Evolutionary conservation across 176 grass and related monocot species (phyloP), one percentile per base, ranked within the genome.

Genomic region (Triticum urartu): DNA sequence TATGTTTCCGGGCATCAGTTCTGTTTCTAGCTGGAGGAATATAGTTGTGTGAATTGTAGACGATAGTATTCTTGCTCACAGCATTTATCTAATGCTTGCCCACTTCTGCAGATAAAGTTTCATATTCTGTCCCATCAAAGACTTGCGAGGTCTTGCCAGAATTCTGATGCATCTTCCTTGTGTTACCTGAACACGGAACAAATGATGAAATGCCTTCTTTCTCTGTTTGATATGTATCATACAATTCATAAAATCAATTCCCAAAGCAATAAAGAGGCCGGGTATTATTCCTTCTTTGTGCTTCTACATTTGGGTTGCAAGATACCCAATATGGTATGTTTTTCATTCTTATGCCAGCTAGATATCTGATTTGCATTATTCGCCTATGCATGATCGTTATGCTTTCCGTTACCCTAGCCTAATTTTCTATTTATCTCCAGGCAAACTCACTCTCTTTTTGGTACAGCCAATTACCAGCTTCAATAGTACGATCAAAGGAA

Each of bases 121-220:
- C 96, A 98, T 75, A 95, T 95, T 72, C 60, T 79, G 71, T 95
- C 93, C 35, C 93, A 94, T 93, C 86, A 83, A 84, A 95, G 87
- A 78, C 92, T 98, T 84, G 87, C 86, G 40, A 83, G 5, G 60
- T 89, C 75, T 72, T 83, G 33, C 28, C 47, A 78, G 15, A 93
- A 89, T 86, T 78, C 93, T 68, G 90, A 95, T 58, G 48, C 82
- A 86, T 89, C 92, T 79, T 98, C 93, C 21, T 52, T 91, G 81
- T 94, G 91, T 75, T 84, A 91, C 85, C 90, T 98, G 59, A 98
- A 98, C 83, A 86, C 89, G 85, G 96, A 98, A 83, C 93, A 98
- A 71, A 63, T 98, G 80, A 94, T 88, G 54, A 98, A 98, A 94
- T 98, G 90, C 42, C 89, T 95, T 28, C 74, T 92, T 67, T 91